phyloP scores from a whole-genome alignment of 2,329 filamentous ascomycete species.

The Botryosphaeria dothidea region DNA sequence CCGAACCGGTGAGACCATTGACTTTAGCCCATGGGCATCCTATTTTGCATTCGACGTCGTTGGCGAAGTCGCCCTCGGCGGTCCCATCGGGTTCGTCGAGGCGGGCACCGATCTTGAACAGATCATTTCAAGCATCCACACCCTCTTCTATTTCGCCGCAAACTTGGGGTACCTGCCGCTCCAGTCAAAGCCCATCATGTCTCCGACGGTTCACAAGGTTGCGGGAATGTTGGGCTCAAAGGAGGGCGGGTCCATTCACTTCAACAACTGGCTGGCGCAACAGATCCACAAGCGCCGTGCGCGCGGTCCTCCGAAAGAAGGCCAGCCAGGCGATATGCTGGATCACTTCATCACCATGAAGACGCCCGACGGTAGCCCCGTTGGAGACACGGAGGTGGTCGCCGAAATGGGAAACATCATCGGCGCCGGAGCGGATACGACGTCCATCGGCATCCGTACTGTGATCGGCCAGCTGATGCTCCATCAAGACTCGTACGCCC shows the following conservation, averaged over 20 bases:
- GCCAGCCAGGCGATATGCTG: not conserved
- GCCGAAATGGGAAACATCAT: conserved; percentile 21
- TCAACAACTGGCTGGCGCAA: not conserved
- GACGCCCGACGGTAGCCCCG: not conserved
- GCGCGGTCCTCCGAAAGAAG: not conserved
- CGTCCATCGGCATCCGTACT: conserved; percentile 48
- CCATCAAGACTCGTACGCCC: not conserved
- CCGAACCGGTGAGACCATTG: conserved; percentile 53
- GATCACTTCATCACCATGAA: conserved; percentile 5
- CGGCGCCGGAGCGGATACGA: conserved; percentile 47
- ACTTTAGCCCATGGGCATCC: conserved; percentile 28
- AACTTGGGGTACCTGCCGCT: not conserved
- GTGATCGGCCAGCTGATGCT: conserved; percentile 46
- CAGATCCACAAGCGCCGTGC: not conserved
- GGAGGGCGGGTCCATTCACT: too few species aligned
- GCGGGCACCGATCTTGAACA: not conserved
- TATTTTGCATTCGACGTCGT: not conserved
- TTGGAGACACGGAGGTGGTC: not conserved
- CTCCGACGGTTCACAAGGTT: not conserved
- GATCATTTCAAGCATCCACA: not conserved
- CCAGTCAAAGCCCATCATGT: not conserved
- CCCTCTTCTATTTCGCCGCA: not conserved
- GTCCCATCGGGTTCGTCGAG: not conserved
- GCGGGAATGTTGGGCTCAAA: not conserved
- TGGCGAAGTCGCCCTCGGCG: not conserved